Percentiles rank a stretch among this genome's conserved stretches.
phyloP scores from a whole-genome alignment of 495 filamentous ascomycete species.

The Cercophora sp. region DNA sequence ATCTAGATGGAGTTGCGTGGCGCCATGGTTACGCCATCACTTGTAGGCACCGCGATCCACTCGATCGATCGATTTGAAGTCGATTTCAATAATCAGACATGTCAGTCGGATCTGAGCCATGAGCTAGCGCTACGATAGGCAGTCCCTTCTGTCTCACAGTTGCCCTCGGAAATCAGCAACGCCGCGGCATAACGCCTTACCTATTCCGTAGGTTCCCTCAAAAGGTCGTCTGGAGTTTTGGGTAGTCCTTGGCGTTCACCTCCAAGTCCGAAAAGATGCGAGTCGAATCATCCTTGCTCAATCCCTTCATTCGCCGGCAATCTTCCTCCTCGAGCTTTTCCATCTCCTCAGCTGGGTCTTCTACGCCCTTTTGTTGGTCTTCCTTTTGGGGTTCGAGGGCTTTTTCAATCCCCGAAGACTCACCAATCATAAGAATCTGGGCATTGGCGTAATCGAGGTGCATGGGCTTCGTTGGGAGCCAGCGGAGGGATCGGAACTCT shows the following conservation, averaged over 20 bases:
- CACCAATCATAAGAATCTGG: constrained; percentile 80
- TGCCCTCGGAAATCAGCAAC: no score
- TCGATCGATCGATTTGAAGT: no score
- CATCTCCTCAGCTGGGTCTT: constrained; percentile 53
- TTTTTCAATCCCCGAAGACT: constrained; percentile 59
- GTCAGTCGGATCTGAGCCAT: no score
- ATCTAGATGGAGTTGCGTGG: no score
- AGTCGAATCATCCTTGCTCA: constrained; percentile 33
- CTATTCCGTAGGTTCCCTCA: no score
- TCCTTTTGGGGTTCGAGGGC: constrained; percentile 57
- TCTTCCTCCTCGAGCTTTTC: constrained; percentile 45
- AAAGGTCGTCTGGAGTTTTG: constrained; percentile 40
- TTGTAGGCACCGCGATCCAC: no score
- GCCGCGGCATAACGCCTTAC: no score
- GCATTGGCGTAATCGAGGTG: constrained; percentile 75
- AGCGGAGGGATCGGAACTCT: constrained; percentile 70
- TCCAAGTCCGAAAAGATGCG: constrained; percentile 43
- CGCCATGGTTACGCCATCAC: no score
- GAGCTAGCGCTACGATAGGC: no score
- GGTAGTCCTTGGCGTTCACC: constrained; percentile 36
- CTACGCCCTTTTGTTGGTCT: constrained; percentile 51
- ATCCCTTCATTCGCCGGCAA: constrained; percentile 32
- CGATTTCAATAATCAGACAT: no score
- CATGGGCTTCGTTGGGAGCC: constrained; percentile 70
- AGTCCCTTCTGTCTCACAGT: no score